phyloP scores from a whole-genome alignment of 1,139 yeast genomes.

The Nakaseomyces kungkrabaensis region DNA sequence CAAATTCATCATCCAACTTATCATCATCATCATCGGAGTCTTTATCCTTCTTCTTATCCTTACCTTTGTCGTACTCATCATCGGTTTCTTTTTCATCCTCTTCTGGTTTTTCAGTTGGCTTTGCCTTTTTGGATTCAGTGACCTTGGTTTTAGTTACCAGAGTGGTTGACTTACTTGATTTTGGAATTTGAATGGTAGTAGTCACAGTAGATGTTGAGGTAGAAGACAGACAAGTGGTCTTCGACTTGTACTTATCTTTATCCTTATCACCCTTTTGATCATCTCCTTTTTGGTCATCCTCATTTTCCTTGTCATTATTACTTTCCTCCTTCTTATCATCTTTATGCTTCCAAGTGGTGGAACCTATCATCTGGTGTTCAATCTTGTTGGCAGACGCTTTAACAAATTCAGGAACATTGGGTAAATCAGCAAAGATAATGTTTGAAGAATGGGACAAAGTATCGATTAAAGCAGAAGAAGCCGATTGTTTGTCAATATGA shows the following conservation, averaged over 20 bases:
- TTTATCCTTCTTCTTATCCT: neutral
- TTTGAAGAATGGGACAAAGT: conserved; percentile 15
- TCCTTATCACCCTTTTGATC: conserved; percentile 5
- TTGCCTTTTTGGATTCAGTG: neutral
- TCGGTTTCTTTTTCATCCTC: neutral
- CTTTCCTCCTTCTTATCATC: conserved; percentile 1
- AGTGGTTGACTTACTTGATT: neutral
- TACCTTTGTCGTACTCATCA: conserved; percentile 18
- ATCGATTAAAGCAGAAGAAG: conserved; percentile 15
- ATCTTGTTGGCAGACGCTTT: conserved; percentile 3
- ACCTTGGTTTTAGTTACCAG: neutral
- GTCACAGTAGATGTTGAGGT: neutral
- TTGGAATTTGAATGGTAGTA: neutral
- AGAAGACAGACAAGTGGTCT: too few relatives aligned
- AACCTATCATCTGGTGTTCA: neutral
- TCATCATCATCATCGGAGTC: neutral
- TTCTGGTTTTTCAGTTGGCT: neutral
- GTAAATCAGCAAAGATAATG: conserved; percentile 19
- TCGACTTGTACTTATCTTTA: conserved; percentile 5
- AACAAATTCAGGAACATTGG: conserved; percentile 21
- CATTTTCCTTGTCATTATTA: conserved; percentile 5
- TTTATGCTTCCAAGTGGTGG: neutral
- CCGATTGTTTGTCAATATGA: conserved; percentile 13
- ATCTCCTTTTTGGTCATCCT: conserved; percentile 7
- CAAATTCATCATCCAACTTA: neutral